Conservation (phyloP, 192 early-diverging fungal genomes). For the Oehlia diaphana region DNA sequence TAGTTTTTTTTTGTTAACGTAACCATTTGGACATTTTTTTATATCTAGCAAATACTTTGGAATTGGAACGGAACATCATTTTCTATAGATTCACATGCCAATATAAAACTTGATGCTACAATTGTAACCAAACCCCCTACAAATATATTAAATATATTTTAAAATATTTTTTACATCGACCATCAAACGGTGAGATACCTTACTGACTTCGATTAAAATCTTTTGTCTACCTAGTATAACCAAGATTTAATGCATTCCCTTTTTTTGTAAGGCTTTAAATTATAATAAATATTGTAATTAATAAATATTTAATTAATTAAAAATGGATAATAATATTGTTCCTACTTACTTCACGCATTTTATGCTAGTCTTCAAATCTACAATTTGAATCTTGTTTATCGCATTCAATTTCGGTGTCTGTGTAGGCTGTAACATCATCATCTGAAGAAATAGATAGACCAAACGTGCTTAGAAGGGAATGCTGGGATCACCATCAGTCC, state of each 20-base stretch:
- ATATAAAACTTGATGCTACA: conserved; percentile 80
- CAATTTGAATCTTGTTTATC: conserved; percentile 78
- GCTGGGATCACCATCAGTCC: too few relatives aligned
- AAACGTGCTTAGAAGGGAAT: conserved; percentile 54
- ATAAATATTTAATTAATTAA: neutral
- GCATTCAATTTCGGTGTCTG: conserved; percentile 67
- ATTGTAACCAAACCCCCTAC: conserved; percentile 75
- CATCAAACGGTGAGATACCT: conserved; percentile 78
- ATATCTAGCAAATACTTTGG: conserved; percentile 61
- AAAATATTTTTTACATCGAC: conserved; percentile 70
- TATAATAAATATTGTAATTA: neutral
- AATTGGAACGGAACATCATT: conserved; percentile 64
- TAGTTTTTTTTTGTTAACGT: too few relatives aligned
- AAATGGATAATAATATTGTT: neutral
- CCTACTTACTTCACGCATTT: conserved; percentile 86
- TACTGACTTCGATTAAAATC: conserved; percentile 81
- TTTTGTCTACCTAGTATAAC: conserved; percentile 81
- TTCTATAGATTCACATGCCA: conserved; percentile 58
- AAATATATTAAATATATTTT: too few relatives aligned
- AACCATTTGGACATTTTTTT: conserved; percentile 35
- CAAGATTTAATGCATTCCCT: conserved; percentile 90
- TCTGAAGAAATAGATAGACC: conserved; percentile 71
- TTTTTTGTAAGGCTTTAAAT: conserved; percentile 46
- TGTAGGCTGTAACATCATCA: conserved; percentile 43
- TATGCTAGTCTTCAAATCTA: conserved; percentile 96